Evolutionary conservation across 2,329 filamentous ascomycete genomes (phyloP).

Genomic region (Colletotrichum endophyticum): DNA sequence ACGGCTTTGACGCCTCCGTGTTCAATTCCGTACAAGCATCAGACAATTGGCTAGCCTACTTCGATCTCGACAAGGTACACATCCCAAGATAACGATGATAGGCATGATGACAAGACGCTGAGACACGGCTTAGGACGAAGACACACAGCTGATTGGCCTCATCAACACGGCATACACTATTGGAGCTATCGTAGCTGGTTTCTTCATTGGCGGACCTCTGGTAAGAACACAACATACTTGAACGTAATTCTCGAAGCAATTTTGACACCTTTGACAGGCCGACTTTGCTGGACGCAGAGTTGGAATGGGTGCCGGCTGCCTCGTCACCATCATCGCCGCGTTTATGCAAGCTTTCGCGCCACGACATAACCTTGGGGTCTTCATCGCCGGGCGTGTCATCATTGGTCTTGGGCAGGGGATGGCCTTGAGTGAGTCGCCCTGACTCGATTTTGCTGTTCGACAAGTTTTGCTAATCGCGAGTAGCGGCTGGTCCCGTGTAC

Average conservation of each 20-base stretch:
- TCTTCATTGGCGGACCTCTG: slow-evolving; percentile 70
- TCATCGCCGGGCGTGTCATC: slow-evolving; percentile 67
- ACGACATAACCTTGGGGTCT: slow-evolving; percentile 60
- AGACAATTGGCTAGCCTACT: slow-evolving; percentile 68
- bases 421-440: slow-evolving; percentile 54
- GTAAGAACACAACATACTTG: slow-evolving; percentile 30
- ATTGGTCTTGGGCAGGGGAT: slow-evolving; percentile 71
- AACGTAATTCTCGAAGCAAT: not conserved
- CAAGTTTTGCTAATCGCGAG: not conserved
- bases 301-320: slow-evolving; percentile 65
- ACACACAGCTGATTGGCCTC: slow-evolving; percentile 49
- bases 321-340: slow-evolving; percentile 66
- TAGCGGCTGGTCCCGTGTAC: slow-evolving; percentile 71
- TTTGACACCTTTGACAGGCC: slow-evolving; percentile 33
- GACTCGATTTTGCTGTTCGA: slow-evolving; percentile 8
- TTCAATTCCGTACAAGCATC: slow-evolving; percentile 76
- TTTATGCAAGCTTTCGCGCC: slow-evolving; percentile 69
- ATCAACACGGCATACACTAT: slow-evolving; percentile 75
- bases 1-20: slow-evolving; percentile 60
- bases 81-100: fast-evolving
- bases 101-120: not conserved
- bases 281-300: slow-evolving; percentile 62
- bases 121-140: slow-evolving; percentile 28
- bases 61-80: slow-evolving; percentile 48
- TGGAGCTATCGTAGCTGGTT: slow-evolving; percentile 73